Conservation (phyloP, 176 grass and related monocot species). For the Tillandsia leiboldiana region DNA sequence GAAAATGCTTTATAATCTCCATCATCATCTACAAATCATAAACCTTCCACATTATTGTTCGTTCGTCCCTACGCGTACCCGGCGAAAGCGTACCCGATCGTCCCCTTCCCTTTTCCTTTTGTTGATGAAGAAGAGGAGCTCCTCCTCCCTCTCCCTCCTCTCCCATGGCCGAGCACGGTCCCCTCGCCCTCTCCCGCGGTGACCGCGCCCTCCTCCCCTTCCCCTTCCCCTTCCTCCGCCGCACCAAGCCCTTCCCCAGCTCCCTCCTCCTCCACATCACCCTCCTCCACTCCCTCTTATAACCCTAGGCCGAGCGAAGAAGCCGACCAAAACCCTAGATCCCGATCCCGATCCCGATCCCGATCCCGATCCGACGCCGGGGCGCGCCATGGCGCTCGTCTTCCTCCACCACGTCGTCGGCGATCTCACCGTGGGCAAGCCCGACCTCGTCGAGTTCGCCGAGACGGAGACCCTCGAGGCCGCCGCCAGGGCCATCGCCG, state of each 20-base stretch:
- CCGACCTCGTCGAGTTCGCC: conserved; percentile 50
- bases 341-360: background rate
- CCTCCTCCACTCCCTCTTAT: conserved; percentile 84
- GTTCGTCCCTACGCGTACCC: too few relatives aligned
- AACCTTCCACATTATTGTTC: too few relatives aligned
- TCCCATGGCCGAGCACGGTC: too few relatives aligned
- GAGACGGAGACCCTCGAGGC: conserved; percentile 63
- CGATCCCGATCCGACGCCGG: background rate
- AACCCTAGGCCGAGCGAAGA: conserved; percentile 6
- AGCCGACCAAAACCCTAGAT: background rate
- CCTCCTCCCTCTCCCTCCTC: too few relatives aligned
- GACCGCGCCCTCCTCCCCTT: background rate
- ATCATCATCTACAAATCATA: too few relatives aligned
- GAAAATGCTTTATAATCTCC: too few relatives aligned
- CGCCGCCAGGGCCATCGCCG: conserved; percentile 55
- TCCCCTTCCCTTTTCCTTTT: too few relatives aligned
- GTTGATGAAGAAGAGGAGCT: too few relatives aligned
- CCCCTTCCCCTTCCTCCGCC: conserved; percentile 5
- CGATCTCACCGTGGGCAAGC: conserved; percentile 83
- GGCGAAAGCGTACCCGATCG: too few relatives aligned
- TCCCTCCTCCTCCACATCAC: conserved; percentile 67
- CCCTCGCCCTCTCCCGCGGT: too few relatives aligned
- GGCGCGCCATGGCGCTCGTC: conserved; percentile 38
- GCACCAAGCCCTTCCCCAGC: conserved; percentile 30
- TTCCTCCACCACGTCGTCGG: conserved; percentile 95